These are phyloP conservation scores for Casuarina equisetifolia DNA, from an alignment of 306 rosid species.

Conservation along the genomic window DNA sequence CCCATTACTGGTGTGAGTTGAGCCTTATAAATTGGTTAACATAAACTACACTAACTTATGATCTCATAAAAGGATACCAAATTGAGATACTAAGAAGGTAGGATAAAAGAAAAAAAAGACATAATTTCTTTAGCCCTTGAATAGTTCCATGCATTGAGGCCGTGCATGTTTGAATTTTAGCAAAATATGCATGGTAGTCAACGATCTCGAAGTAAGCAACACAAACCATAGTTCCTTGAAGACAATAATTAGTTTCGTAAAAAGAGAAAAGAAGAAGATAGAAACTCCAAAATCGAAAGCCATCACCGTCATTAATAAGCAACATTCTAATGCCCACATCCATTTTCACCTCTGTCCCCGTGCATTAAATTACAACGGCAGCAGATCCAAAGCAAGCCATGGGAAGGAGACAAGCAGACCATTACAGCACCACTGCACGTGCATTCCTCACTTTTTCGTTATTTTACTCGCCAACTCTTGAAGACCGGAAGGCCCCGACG, in stretches of 20 bases:
- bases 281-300: conserved; percentile 30
- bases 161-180: no score
- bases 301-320: conserved; percentile 32
- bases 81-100: no score
- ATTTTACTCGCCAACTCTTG: conserved; percentile 10
- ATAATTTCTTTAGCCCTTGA: no score
- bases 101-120: no score
- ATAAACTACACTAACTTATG: no score
- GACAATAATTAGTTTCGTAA: conserved; percentile 16
- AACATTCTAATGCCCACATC: conserved; percentile 36
- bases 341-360: not conserved
- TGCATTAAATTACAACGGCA: conserved; percentile 28
- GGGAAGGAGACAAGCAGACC: conserved; percentile 13
- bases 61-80: no score
- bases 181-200: no score
- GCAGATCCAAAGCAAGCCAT: conserved; percentile 74
- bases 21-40: no score
- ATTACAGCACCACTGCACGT: conserved; percentile 51
- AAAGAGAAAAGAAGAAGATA: not conserved
- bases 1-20: no score
- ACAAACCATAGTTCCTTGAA: no score
- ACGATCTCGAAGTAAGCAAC: no score
- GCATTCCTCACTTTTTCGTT: conserved; percentile 38
- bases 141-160: no score
- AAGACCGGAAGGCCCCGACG: conserved; percentile 43